A percentile compares a stretch with the other conserved stretches of the same genome.
Conservation (phyloP, 495 filamentous ascomycete species). For the Thozetella sp. region DNA sequence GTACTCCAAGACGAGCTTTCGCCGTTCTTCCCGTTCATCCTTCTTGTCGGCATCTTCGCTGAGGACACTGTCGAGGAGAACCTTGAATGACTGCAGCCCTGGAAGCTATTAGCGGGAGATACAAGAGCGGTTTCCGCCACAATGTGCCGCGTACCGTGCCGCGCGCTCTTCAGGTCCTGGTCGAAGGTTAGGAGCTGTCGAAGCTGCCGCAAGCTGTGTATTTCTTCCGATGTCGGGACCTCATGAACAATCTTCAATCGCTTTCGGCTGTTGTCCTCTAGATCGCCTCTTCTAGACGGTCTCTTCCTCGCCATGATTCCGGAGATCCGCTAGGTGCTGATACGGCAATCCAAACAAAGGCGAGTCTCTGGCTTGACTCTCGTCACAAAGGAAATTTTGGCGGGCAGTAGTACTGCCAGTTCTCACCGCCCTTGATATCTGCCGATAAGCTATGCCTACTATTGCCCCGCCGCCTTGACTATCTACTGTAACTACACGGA, state of each 20-base stretch:
- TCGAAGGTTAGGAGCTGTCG: slow-evolving; percentile 65
- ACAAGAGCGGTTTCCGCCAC: neutral
- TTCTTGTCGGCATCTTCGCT: slow-evolving; percentile 45
- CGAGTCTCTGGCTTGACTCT: neutral
- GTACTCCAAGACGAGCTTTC: slow-evolving; percentile 69
- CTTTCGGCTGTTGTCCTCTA: slow-evolving; percentile 23
- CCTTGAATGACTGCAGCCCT: slow-evolving; percentile 79
- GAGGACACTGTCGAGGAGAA: slow-evolving; percentile 68
- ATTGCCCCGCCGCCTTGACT: too few species aligned
- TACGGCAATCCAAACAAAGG: neutral
- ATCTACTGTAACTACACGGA: too few species aligned
- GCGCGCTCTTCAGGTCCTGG: slow-evolving; percentile 60
- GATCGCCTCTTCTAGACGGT: slow-evolving; percentile 29
- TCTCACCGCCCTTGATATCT: neutral
- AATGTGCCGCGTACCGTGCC: slow-evolving; percentile 60
- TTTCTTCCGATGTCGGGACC: slow-evolving; percentile 51
- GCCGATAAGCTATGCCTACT: neutral
- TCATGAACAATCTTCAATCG: slow-evolving; percentile 41
- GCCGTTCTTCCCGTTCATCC: slow-evolving; percentile 45
- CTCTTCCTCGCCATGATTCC: slow-evolving; percentile 25
- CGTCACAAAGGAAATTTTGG: slow-evolving; percentile 4
- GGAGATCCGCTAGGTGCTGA: neutral
- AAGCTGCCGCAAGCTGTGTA: slow-evolving; percentile 62
- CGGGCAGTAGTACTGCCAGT: neutral
- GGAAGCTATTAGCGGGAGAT: neutral